Conservation (phyloP, 2,329 filamentous ascomycete species). For the Coniochaeta prunicola region DNA sequence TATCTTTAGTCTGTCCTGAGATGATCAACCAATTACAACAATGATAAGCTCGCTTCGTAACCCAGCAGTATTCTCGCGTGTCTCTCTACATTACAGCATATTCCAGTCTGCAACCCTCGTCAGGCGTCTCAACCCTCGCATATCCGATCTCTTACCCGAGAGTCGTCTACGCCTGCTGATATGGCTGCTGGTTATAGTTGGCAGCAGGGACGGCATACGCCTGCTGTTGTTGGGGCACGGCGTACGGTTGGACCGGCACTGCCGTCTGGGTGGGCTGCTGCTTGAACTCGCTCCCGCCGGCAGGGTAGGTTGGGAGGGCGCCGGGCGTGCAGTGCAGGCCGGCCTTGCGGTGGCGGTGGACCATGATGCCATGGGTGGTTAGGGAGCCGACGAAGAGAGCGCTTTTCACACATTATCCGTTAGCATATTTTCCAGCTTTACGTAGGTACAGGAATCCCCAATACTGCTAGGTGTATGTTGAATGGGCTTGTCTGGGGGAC, state of each 20-base stretch:
- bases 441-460: no score
- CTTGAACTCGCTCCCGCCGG: not conserved
- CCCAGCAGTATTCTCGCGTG: no score
- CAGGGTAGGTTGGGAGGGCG: not conserved
- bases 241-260: not conserved
- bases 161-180: not conserved
- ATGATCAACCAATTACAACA: no score
- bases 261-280: not conserved
- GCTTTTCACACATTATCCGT: slow-evolving; percentile 21
- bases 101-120: no score
- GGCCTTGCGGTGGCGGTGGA: slow-evolving; percentile 35
- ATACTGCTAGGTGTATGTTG: no score
- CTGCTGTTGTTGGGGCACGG: not conserved
- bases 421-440: no score
- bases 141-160: not conserved
- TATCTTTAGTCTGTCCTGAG: no score
- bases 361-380: slow-evolving; percentile 29
- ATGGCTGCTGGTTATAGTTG: not conserved
- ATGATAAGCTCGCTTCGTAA: no score
- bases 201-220: not conserved
- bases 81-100: no score
- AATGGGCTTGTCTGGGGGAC: not conserved
- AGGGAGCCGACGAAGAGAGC: slow-evolving; percentile 34
- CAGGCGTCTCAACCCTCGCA: no score
- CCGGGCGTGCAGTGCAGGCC: slow-evolving; percentile 31